Evolutionary conservation across 2,329 filamentous ascomycete genomes (phyloP).

Genomic region (Sarocladium oryzae): DNA sequence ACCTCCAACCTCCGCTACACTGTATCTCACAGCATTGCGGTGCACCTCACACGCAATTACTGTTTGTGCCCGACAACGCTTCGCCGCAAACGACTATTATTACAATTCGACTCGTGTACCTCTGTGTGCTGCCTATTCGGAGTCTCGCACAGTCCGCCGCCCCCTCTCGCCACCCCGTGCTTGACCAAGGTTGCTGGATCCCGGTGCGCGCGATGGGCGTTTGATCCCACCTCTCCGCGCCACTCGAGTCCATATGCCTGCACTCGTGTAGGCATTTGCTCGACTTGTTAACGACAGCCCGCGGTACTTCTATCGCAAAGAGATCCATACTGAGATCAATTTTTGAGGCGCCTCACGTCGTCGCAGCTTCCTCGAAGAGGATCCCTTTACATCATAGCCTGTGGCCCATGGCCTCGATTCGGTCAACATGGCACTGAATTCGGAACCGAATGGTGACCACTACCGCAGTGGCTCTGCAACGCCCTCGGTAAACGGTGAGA

Average conservation of each 20-base stretch:
- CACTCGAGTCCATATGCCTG: background rate
- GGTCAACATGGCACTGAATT: background rate
- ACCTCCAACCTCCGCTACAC: background rate
- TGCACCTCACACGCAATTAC: background rate
- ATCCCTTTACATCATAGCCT: too few species aligned
- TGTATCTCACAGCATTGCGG: too few species aligned
- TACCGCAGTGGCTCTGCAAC: constrained; percentile 3
- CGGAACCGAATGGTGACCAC: constrained; percentile 6
- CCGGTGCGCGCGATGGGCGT: background rate
- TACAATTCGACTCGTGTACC: background rate
- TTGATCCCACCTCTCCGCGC: background rate
- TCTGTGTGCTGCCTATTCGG: background rate
- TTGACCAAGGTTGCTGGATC: too few species aligned
- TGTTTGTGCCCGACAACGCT: background rate
- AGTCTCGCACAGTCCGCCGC: background rate
- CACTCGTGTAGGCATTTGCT: constrained; percentile 1
- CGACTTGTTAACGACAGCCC: too few species aligned
- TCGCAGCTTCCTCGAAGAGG: too few species aligned
- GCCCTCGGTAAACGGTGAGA: constrained; percentile 21
- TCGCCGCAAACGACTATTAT: background rate
- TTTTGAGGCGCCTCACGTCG: too few species aligned
- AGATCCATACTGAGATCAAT: too few species aligned
- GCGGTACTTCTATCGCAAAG: too few species aligned
- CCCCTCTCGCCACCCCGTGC: background rate
- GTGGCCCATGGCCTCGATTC: background rate